phyloP scores from a whole-genome alignment of 1,139 yeast species.

The Yamadazyma atlantica region DNA sequence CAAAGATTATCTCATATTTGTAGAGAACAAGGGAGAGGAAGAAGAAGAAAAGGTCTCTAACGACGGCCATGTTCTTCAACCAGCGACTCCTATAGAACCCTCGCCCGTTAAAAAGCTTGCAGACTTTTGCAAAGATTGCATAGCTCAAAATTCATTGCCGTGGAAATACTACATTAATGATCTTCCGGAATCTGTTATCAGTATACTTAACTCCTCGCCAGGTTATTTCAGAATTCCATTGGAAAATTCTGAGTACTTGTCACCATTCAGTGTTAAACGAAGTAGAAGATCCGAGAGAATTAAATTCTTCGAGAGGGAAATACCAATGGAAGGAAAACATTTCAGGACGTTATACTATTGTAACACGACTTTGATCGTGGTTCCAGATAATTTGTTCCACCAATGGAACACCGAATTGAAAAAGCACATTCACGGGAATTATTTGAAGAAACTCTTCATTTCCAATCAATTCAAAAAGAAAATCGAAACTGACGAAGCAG shows the following conservation, averaged over 20 bases:
- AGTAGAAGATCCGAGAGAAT: conserved; percentile 18
- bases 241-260: conserved; percentile 21
- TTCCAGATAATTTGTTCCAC: conserved; percentile 64
- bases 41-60: conserved; percentile 9
- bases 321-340: conserved; percentile 21
- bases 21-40: conserved; percentile 9
- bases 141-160: conserved; percentile 50
- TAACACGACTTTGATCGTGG: conserved; percentile 56
- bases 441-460: conserved; percentile 34
- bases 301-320: conserved; percentile 9
- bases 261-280: conserved; percentile 19
- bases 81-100: conserved; percentile 2
- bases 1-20: conserved; percentile 18
- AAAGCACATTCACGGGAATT: conserved; percentile 48
- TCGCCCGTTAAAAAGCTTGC: conserved; percentile 21
- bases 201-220: conserved; percentile 33
- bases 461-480: conserved; percentile 31
- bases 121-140: conserved; percentile 41
- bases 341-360: conserved; percentile 39
- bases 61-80: not conserved
- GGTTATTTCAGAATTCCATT: conserved; percentile 44
- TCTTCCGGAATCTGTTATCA: conserved; percentile 45
- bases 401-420: conserved; percentile 64
- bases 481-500: conserved; percentile 13
- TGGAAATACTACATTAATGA: conserved; percentile 51